Evolutionary conservation across 208 protist species (phyloP).

Genomic region (Acanthamoeba lenticulata): DNA sequence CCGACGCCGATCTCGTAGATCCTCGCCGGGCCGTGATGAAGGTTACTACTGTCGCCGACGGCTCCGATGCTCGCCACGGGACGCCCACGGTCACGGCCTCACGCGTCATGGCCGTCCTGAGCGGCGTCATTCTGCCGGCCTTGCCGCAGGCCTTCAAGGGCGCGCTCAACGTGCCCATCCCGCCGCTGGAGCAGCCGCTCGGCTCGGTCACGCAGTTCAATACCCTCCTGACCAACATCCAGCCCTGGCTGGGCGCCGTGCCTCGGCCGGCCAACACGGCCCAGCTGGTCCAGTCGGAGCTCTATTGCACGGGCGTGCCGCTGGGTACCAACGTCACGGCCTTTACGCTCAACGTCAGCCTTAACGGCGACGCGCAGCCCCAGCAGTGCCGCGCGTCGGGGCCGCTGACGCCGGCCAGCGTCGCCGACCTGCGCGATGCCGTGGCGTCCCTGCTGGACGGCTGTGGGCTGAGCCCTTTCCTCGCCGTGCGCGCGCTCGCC

Average conservation of each 20-base stretch:
- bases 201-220: background rate
- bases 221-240: background rate
- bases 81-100: background rate
- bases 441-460: background rate
- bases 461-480: background rate
- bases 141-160: background rate
- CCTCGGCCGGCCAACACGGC: background rate
- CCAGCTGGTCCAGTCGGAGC: background rate
- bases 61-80: background rate
- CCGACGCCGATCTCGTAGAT: background rate
- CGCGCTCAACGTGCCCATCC: background rate
- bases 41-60: background rate
- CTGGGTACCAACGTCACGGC: background rate
- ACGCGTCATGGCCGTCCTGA: background rate
- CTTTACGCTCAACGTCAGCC: background rate
- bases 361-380: background rate
- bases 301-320: background rate
- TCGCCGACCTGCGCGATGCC: background rate
- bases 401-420: background rate
- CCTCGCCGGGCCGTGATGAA: background rate
- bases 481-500: background rate
- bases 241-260: background rate
- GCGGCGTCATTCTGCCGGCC: background rate
- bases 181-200: slow-evolving; percentile 5
- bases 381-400: background rate